A percentile compares a stretch with the other conserved stretches of the same genome.
Evolutionary conservation across 805 yeast species (phyloP).

Genomic region (Yarrowia sp.): DNA sequence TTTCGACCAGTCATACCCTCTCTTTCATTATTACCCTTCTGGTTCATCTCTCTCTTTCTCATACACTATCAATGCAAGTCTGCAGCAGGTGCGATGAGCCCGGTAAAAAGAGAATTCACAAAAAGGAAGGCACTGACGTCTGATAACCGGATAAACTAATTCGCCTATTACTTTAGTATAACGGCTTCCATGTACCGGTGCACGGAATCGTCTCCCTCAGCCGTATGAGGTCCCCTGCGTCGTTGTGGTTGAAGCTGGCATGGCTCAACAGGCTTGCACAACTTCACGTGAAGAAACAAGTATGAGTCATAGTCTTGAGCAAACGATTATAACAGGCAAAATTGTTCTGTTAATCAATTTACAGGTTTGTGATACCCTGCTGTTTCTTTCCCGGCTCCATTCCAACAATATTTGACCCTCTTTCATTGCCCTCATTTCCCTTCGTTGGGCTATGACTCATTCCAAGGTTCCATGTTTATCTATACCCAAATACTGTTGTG

Average conservation of each 20-base stretch:
- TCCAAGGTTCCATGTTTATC: not conserved
- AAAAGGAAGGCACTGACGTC: not conserved
- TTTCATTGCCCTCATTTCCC: not conserved
- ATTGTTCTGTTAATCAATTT: not conserved
- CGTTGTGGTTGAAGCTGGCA: not conserved
- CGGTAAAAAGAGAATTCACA: not conserved
- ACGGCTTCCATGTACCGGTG: not conserved
- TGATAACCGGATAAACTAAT: not conserved
- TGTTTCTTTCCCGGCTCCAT: not conserved
- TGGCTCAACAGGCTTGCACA: not conserved
- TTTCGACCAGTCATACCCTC: too few relatives aligned
- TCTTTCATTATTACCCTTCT: not conserved
- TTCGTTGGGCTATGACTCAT: constrained; percentile 12
- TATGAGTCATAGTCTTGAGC: not conserved
- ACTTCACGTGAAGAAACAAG: not conserved
- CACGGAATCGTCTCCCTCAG: not conserved
- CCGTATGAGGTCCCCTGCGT: not conserved
- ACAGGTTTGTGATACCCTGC: not conserved
- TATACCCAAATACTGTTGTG: not conserved
- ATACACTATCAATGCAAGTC: constrained; percentile 1
- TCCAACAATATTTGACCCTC: not conserved
- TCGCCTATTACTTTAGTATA: not conserved
- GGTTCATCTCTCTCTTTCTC: not conserved
- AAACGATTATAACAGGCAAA: not conserved
- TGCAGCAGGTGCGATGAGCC: constrained; percentile 14